These are phyloP conservation scores for Penicillium arizonense DNA, from an alignment of 495 filamentous ascomycete genomes.

Conservation along the genomic window DNA sequence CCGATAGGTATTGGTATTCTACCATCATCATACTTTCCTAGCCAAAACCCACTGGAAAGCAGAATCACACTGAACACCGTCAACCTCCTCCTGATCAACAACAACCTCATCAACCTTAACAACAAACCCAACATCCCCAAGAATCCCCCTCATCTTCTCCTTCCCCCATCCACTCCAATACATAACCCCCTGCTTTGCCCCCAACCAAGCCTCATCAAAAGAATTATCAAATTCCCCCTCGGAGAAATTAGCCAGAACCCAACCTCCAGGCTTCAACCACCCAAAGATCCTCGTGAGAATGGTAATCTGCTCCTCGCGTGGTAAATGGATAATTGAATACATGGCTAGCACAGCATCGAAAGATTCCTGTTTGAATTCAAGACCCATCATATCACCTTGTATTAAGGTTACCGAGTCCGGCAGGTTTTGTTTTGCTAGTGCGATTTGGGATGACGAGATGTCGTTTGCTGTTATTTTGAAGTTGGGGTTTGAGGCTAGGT, in stretches of 20 bases:
- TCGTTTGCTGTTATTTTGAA: slow-evolving; percentile 37
- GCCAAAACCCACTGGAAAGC: slow-evolving; percentile 23
- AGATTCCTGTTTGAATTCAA: slow-evolving; percentile 23
- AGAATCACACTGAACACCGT: slow-evolving; percentile 3
- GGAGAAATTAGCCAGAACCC: slow-evolving; percentile 39
- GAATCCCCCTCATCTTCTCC: slow-evolving; percentile 18
- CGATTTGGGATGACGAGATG: slow-evolving; percentile 35
- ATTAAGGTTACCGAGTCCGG: slow-evolving; percentile 19
- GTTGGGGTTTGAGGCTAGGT: slow-evolving; percentile 13
- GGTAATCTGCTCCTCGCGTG: slow-evolving; percentile 34
- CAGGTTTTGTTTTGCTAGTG: slow-evolving; percentile 24
- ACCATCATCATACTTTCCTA: slow-evolving; percentile 12
- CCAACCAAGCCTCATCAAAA: slow-evolving; percentile 25
- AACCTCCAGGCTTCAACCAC: slow-evolving; percentile 44
- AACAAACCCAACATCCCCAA: slow-evolving; percentile 19
- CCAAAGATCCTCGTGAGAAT: slow-evolving; percentile 29
- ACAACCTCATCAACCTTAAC: slow-evolving; percentile 21
- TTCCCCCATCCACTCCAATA: slow-evolving; percentile 44
- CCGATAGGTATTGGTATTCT: too few relatives aligned
- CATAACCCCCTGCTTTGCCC: slow-evolving; percentile 24
- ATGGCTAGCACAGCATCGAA: slow-evolving; percentile 43
- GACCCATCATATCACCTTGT: slow-evolving; percentile 40
- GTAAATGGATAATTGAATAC: slow-evolving; percentile 47
- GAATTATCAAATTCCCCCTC: slow-evolving; percentile 16
- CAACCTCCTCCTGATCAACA: slow-evolving; percentile 15